These are phyloP conservation scores for Crataegus laevigata DNA, from an alignment of 306 rosid species.

Conservation along the genomic window DNA sequence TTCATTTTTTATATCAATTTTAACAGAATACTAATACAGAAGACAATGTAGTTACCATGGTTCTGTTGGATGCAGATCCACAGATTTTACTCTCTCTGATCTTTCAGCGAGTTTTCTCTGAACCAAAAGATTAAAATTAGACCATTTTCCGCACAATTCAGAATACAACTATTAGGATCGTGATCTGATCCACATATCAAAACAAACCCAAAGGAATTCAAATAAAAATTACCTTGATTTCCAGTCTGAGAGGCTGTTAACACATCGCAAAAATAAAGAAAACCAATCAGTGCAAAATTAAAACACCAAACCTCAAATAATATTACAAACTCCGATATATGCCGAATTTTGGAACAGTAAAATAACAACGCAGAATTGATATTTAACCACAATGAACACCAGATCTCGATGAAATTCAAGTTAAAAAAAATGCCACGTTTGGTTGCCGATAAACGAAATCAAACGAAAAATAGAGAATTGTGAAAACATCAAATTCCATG, in stretches of 20 bases:
- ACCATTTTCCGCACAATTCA: slow-evolving; percentile 17
- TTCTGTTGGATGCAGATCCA: slow-evolving; percentile 98
- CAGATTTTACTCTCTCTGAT: slow-evolving; percentile 82
- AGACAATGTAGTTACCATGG: slow-evolving; percentile 68
- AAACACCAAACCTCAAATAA: slow-evolving; percentile 4
- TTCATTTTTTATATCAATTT: not conserved
- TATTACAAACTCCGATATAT: not conserved
- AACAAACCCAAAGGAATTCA: not conserved
- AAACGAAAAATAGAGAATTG: not conserved
- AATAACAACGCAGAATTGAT: slow-evolving; percentile 2
- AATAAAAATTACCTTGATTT: slow-evolving; percentile 67
- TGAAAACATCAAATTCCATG: not conserved
- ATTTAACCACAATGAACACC: slow-evolving; percentile 6
- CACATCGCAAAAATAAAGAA: slow-evolving; percentile 24
- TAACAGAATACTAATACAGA: not conserved
- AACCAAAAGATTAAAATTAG: slow-evolving; percentile 2
- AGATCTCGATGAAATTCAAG: slow-evolving; percentile 42
- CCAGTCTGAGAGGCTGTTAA: slow-evolving; percentile 98
- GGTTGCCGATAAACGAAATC: slow-evolving; percentile 1
- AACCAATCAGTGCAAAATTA: slow-evolving; percentile 30
- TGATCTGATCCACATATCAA: slow-evolving; percentile 11
- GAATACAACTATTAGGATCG: slow-evolving; percentile 2
- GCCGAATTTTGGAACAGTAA: not conserved
- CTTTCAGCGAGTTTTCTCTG: slow-evolving; percentile 64
- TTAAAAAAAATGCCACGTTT: not conserved